phyloP scores from a whole-genome alignment of 208 protist species.

The Angomonas ambiguus region DNA sequence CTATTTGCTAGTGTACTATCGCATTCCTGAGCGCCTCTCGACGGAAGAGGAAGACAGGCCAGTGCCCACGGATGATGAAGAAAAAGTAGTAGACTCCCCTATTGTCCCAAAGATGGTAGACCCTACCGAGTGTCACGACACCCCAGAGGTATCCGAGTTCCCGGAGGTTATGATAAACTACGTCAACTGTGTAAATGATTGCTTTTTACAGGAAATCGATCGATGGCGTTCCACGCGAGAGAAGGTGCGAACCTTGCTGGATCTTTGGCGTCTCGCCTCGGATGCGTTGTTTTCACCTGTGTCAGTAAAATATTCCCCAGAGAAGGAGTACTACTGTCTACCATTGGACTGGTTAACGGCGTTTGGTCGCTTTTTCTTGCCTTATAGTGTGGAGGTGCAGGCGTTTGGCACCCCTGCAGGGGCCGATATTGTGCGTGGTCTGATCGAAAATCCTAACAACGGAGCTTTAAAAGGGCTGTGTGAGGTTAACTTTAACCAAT shows the following conservation, averaged over 20 bases:
- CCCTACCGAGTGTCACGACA: neutral
- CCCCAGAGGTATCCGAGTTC: conserved; percentile 30
- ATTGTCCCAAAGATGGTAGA: neutral
- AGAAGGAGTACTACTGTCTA: conserved; percentile 31
- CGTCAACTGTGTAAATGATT: conserved; percentile 33
- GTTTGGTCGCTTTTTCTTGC: conserved; percentile 62
- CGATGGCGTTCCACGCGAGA: conserved; percentile 20
- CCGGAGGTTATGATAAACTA: conserved; percentile 34
- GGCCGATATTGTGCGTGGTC: neutral
- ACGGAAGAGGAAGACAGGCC: neutral
- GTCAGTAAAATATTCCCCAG: neutral
- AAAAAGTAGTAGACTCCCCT: neutral
- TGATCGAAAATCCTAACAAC: neutral
- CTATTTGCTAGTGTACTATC: conserved; percentile 75
- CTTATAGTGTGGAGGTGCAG: neutral
- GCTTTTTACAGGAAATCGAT: conserved; percentile 14
- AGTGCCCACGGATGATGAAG: conserved; percentile 6
- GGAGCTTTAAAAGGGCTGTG: neutral
- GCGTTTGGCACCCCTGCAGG: neutral
- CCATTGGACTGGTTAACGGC: conserved; percentile 59
- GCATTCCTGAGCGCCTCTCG: neutral
- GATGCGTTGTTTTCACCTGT: conserved; percentile 23
- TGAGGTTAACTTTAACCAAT: neutral
- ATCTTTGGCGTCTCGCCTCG: conserved; percentile 27
- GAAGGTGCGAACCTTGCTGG: conserved; percentile 14